Percentiles rank a stretch among this genome's conserved stretches.
phyloP scores from a whole-genome alignment of 192 early-diverging fungal species.

The Backusella sp. region DNA sequence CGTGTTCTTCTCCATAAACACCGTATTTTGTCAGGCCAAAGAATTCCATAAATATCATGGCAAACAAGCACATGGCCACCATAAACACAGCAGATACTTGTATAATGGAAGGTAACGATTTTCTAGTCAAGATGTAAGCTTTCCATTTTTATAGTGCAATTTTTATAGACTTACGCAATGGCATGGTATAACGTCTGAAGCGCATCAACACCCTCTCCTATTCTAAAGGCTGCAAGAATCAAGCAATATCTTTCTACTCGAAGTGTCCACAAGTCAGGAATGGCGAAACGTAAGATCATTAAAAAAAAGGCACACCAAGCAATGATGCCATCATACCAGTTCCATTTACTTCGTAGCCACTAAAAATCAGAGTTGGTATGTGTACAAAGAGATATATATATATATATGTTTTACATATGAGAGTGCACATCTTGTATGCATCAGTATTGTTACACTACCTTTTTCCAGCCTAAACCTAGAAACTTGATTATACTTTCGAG shows the following conservation, averaged over 20 bases:
- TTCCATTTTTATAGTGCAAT: background rate
- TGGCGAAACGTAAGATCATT: constrained; percentile 23
- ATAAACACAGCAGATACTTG: constrained; percentile 36
- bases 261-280: constrained; percentile 28
- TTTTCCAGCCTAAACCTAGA: constrained; percentile 46
- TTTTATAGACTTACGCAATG: constrained; percentile 23
- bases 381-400: background rate
- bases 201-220: constrained; percentile 28
- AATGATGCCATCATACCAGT: constrained; percentile 29
- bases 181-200: constrained; percentile 33
- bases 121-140: constrained; percentile 7
- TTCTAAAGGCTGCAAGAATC: constrained; percentile 27
- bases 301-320: constrained; percentile 22
- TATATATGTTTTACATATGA: background rate
- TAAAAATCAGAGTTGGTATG: background rate
- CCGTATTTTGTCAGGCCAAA: constrained; percentile 58
- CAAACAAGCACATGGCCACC: constrained; percentile 42
- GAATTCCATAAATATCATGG: constrained; percentile 57
- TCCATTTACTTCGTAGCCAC: constrained; percentile 36
- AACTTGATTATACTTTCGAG: constrained; percentile 44
- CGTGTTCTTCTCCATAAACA: constrained; percentile 32
- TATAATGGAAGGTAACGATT: constrained; percentile 31
- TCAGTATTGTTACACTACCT: constrained; percentile 17
- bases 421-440: background rate
- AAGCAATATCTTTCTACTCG: constrained; percentile 33